Evolutionary conservation across 129 eudicot genomes (phyloP).

Genomic region (Tagetes patula): DNA sequence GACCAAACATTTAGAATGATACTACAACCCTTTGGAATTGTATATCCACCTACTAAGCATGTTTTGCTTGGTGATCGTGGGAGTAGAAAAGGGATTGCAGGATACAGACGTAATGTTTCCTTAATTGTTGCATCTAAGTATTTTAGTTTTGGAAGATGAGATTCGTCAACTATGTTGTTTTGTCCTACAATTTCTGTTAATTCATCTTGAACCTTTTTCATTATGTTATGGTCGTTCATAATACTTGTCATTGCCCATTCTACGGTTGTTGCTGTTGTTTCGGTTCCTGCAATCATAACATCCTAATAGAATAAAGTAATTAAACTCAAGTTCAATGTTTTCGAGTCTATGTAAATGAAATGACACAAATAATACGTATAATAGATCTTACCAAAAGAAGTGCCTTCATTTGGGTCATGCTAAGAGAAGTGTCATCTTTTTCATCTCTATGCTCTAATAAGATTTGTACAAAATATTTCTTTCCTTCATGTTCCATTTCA

Average conservation of each 20-base stretch:
- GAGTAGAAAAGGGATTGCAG: slow-evolving; percentile 16
- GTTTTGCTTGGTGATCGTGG: neutral
- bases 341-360: neutral
- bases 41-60: slow-evolving; percentile 11
- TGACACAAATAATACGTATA: neutral
- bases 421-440: neutral
- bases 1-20: slow-evolving; percentile 20
- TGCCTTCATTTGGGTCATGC: slow-evolving; percentile 17
- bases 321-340: neutral
- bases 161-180: slow-evolving; percentile 23
- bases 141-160: slow-evolving; percentile 16
- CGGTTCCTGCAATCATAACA: slow-evolving; percentile 16
- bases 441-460: neutral
- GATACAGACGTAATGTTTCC: slow-evolving; percentile 24
- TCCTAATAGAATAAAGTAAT: neutral
- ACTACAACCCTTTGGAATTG: slow-evolving; percentile 23
- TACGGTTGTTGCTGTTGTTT: neutral
- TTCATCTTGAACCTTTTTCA: slow-evolving; percentile 24
- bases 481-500: neutral
- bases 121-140: slow-evolving; percentile 10
- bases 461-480: neutral
- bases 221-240: slow-evolving; percentile 4
- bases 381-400: neutral
- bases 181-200: slow-evolving; percentile 8
- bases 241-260: slow-evolving; percentile 22